phyloP scores from a whole-genome alignment of 176 grass and related monocot genomes.

The Aechmea fasciata region DNA sequence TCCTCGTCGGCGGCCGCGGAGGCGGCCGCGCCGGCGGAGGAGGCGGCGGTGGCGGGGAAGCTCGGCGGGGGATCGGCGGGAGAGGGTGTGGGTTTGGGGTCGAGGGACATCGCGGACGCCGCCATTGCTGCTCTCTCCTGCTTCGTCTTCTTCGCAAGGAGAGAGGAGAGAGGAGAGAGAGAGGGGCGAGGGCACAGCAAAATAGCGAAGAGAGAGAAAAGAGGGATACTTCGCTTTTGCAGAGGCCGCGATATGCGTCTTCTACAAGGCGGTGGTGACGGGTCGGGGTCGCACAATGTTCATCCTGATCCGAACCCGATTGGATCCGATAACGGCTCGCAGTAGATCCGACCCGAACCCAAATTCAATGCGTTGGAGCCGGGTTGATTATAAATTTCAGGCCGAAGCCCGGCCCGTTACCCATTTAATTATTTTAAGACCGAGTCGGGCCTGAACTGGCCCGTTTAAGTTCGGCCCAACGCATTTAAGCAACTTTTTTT shows the following conservation, averaged over 20 bases:
- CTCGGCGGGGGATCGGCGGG: not conserved
- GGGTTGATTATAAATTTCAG: too few relatives aligned
- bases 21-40: constrained; percentile 6
- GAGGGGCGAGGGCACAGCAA: not conserved
- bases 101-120: constrained; percentile 17
- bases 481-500: too few relatives aligned
- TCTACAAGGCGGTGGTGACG: too few relatives aligned
- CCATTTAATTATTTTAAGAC: too few relatives aligned
- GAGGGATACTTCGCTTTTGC: not conserved
- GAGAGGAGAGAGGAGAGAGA: not conserved
- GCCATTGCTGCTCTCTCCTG: constrained; percentile 25
- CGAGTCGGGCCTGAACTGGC: too few relatives aligned
- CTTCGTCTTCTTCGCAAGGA: not conserved
- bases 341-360: too few relatives aligned
- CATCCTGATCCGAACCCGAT: too few relatives aligned
- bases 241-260: not conserved
- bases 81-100: constrained; percentile 19
- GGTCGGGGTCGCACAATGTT: too few relatives aligned
- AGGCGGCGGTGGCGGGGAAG: constrained; percentile 20
- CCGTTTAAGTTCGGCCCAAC: too few relatives aligned
- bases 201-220: not conserved
- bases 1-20: constrained; percentile 34
- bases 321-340: too few relatives aligned
- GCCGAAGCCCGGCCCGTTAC: too few relatives aligned
- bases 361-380: too few relatives aligned